Evolutionary conservation across 352 stramenopile species (phyloP).

Genomic region (Globisporangium lucens): DNA sequence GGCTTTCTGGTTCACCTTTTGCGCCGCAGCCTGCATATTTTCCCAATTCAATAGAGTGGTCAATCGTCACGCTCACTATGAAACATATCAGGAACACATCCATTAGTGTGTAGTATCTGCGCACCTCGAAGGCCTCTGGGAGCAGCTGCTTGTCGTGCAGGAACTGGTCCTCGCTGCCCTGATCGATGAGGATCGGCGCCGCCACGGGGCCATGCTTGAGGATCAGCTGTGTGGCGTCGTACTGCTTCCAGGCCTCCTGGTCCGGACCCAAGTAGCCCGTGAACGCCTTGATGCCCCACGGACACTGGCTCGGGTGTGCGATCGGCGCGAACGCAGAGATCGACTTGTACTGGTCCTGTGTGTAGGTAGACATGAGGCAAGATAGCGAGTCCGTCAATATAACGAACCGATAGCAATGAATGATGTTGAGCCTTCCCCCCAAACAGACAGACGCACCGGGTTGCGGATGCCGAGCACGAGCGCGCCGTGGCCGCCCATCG

Average conservation of each 20-base stretch:
- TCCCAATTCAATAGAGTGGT: neutral
- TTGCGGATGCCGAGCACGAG: constrained; percentile 94
- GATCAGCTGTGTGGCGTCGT: constrained; percentile 92
- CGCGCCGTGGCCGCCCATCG: constrained; percentile 96
- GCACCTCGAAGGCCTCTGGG: constrained; percentile 83
- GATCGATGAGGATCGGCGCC: constrained; percentile 87
- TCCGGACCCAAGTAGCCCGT: constrained; percentile 94
- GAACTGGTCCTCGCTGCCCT: constrained; percentile 89
- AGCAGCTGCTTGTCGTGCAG: constrained; percentile 89
- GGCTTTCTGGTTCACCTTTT: constrained; percentile 76
- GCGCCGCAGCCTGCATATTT: constrained; percentile 48
- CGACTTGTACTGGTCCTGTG: constrained; percentile 80
- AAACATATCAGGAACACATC: neutral
- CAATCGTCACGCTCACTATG: neutral
- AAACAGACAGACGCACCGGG: constrained; percentile 28
- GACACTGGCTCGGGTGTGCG: constrained; percentile 93
- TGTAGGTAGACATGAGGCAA: no score
- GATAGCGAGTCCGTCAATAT: no score
- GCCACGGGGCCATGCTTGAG: constrained; percentile 55
- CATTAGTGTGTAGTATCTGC: neutral
- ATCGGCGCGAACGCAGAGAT: constrained; percentile 97
- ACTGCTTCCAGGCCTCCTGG: constrained; percentile 81
- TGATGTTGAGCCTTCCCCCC: no score
- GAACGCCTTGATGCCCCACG: constrained; percentile 99
- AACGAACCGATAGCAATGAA: no score